Percentiles rank a stretch among this genome's conserved stretches.
Conservation (phyloP, 1,139 yeast genomes). For the Suzukiozyma palmioleophila region DNA sequence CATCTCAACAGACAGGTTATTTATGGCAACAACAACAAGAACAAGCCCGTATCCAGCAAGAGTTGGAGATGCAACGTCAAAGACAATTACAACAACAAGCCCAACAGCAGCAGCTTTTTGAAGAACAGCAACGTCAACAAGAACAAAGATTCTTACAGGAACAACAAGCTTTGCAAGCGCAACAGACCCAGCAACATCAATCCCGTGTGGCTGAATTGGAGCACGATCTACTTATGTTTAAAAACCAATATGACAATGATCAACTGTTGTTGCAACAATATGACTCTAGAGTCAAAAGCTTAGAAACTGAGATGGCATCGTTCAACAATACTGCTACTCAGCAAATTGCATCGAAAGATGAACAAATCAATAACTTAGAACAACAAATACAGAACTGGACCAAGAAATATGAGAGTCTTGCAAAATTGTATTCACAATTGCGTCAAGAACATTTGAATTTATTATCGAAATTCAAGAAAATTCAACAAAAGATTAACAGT, state of each 20-base stretch:
- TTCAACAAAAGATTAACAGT: constrained; percentile 85
- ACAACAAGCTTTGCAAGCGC: constrained; percentile 65
- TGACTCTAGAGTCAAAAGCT: constrained; percentile 77
- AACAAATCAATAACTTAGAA: constrained; percentile 61
- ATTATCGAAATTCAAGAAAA: constrained; percentile 73
- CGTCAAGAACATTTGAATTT: constrained; percentile 88
- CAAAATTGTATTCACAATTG: constrained; percentile 83
- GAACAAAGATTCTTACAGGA: constrained; percentile 37
- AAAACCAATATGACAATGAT: constrained; percentile 83
- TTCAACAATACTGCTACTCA: constrained; percentile 65
- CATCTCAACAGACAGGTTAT: constrained; percentile 47
- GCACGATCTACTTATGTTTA: constrained; percentile 69
- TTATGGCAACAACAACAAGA: constrained; percentile 52
- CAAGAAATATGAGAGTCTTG: constrained; percentile 82
- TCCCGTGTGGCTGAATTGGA: constrained; percentile 80
- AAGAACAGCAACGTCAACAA: constrained; percentile 74
- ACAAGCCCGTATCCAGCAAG: constrained; percentile 66
- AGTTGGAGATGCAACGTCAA: constrained; percentile 43
- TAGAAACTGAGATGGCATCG: constrained; percentile 68
- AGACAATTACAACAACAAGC: constrained; percentile 44
- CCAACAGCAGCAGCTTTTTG: constrained; percentile 59
- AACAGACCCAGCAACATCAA: constrained; percentile 71
- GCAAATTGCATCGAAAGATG: constrained; percentile 76
- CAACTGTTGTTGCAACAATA: constrained; percentile 83
- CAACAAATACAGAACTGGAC: constrained; percentile 82